A percentile compares a stretch with the other conserved stretches of the same genome.
Evolutionary conservation across 2,329 filamentous ascomycete genomes (phyloP).

Genomic region (Cordyceps tenuipes): DNA sequence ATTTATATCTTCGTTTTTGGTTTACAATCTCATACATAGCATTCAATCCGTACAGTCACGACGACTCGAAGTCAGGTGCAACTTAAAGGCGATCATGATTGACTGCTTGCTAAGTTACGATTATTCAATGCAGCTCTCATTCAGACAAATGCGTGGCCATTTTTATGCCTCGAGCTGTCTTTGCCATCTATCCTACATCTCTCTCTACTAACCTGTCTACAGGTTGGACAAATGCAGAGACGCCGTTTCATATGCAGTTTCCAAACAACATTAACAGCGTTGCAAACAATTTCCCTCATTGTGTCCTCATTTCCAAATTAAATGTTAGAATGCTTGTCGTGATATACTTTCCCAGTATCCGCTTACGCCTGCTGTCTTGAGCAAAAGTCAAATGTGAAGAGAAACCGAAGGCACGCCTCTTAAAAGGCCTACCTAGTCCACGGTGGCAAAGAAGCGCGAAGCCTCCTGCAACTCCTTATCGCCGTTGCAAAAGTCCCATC

Average conservation of each 20-base stretch:
- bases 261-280: neutral
- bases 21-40: neutral
- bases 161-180: neutral
- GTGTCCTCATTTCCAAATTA: neutral
- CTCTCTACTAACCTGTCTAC: neutral
- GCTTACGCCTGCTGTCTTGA: neutral
- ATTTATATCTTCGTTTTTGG: neutral
- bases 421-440: constrained; percentile 29
- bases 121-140: neutral
- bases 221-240: neutral
- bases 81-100: neutral
- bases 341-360: neutral
- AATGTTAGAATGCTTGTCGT: neutral
- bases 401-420: neutral
- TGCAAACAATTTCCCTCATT: neutral
- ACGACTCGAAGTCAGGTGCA: no score
- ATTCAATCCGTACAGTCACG: neutral
- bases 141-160: neutral
- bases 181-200: no score
- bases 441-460: constrained; percentile 64
- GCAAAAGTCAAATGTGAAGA: neutral
- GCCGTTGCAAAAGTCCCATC: constrained; percentile 93
- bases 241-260: neutral
- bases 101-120: neutral
- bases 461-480: constrained; percentile 74